phyloP scores from a whole-genome alignment of 345 rosid species.

The Populus tremula region DNA sequence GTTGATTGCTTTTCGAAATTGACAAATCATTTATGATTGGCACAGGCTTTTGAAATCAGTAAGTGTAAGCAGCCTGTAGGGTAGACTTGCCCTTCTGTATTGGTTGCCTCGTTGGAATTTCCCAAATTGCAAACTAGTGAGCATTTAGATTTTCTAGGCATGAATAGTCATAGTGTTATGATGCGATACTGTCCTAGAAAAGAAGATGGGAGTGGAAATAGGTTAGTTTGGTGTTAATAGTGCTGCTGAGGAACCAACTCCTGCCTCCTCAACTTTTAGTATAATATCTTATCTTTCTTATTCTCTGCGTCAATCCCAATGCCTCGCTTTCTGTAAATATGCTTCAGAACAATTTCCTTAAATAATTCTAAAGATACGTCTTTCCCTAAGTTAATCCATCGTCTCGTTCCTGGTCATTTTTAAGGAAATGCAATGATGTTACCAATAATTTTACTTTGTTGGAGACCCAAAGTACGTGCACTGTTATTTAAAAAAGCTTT shows the following conservation, averaged over 20 bases:
- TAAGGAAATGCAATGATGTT: conserved; percentile 5
- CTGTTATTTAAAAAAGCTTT: conserved; percentile 13
- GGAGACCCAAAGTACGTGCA: neutral
- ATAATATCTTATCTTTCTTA: neutral
- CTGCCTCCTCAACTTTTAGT: conserved; percentile 11
- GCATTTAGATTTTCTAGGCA: neutral
- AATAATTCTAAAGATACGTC: conserved; percentile 3
- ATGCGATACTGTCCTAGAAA: neutral
- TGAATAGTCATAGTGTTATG: neutral
- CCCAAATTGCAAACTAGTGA: neutral
- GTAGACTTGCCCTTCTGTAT: neutral
- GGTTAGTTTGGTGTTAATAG: neutral
- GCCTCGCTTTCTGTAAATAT: conserved; percentile 8
- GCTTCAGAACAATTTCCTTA: neutral
- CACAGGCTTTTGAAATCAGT: neutral
- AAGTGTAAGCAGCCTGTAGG: neutral
- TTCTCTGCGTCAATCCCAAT: conserved; percentile 15
- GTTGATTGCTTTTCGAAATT: neutral
- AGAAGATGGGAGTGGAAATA: neutral
- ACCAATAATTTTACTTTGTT: neutral
- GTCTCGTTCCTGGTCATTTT: conserved; percentile 3
- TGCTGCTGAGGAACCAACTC: neutral
- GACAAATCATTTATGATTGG: neutral
- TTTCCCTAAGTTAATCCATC: neutral
- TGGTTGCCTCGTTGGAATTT: neutral